Evolutionary conservation across 2,329 filamentous ascomycete genomes (phyloP).

Genomic region (Cladosporium sp.): DNA sequence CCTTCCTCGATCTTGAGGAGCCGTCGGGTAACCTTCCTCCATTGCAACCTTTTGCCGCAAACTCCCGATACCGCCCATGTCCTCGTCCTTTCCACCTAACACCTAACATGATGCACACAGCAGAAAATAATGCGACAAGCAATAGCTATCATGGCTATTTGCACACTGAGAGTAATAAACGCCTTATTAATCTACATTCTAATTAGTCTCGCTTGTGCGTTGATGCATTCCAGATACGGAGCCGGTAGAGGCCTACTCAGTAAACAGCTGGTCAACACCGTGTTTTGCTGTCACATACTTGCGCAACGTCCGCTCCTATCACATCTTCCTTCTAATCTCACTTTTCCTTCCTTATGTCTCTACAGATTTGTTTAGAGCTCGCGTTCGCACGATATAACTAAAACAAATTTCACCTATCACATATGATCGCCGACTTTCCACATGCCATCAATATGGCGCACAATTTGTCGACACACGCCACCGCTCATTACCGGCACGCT

Average conservation of each 20-base stretch:
- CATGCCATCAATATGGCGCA: not conserved
- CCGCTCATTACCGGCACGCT: constrained; percentile 29
- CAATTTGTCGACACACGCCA: not conserved
- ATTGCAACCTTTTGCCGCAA: not conserved
- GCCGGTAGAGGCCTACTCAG: too few species aligned
- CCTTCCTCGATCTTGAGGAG: not conserved
- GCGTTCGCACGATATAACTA: not conserved
- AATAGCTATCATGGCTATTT: not conserved
- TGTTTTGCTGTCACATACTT: not conserved
- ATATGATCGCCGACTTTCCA: not conserved
- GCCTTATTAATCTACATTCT: too few species aligned
- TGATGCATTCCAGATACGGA: too few species aligned
- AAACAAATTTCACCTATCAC: not conserved
- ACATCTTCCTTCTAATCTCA: constrained; percentile 5
- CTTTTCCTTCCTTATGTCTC: not conserved
- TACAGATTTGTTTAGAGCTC: not conserved
- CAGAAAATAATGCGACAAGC: not conserved
- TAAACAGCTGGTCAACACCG: too few species aligned
- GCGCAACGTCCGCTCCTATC: not conserved
- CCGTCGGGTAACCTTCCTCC: not conserved
- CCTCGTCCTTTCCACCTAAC: not conserved
- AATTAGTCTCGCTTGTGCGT: too few species aligned
- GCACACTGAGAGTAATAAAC: too few species aligned
- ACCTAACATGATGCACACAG: not conserved
- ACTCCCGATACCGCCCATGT: not conserved